phyloP scores from a whole-genome alignment of 108 stramenopile genomes.

The Poteriospumella lacustris region DNA sequence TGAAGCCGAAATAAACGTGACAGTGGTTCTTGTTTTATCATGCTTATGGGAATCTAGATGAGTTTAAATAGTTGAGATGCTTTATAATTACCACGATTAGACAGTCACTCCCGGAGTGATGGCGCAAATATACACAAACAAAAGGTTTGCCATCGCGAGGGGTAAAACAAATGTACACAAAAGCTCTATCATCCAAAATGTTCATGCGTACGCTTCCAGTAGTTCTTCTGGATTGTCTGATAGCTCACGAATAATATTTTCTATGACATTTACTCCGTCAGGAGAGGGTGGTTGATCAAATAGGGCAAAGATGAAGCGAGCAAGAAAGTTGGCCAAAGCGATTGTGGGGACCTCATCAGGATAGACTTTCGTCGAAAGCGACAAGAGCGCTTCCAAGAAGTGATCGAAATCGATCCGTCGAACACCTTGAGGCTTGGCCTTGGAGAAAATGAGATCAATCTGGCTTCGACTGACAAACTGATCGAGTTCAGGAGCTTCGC shows the following conservation, averaged over 20 bases:
- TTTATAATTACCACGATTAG: too few relatives aligned
- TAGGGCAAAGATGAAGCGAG: conserved; percentile 14
- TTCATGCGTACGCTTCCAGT: too few relatives aligned
- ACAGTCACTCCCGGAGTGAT: too few relatives aligned
- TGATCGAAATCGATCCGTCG: conserved; percentile 37
- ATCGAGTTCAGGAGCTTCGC: conserved; percentile 23
- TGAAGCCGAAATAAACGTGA: too few relatives aligned
- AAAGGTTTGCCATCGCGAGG: too few relatives aligned
- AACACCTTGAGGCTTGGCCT: conserved; percentile 25
- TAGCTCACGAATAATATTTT: background rate
- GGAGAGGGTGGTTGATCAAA: conserved; percentile 23
- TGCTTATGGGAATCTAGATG: too few relatives aligned
- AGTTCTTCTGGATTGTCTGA: background rate
- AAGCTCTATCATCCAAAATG: too few relatives aligned
- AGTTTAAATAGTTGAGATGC: too few relatives aligned
- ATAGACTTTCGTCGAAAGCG: conserved; percentile 30
- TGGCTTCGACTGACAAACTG: conserved; percentile 12
- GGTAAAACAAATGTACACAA: too few relatives aligned
- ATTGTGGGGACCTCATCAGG: conserved; percentile 28
- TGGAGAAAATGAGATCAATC: conserved; percentile 44
- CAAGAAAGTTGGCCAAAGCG: conserved; percentile 26
- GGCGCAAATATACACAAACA: too few relatives aligned
- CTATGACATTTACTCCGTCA: conserved; percentile 1
- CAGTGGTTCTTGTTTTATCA: too few relatives aligned
- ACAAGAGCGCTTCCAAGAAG: conserved; percentile 36